Conservation (phyloP, 2,329 filamentous ascomycete genomes). For the Didymella sp. region DNA sequence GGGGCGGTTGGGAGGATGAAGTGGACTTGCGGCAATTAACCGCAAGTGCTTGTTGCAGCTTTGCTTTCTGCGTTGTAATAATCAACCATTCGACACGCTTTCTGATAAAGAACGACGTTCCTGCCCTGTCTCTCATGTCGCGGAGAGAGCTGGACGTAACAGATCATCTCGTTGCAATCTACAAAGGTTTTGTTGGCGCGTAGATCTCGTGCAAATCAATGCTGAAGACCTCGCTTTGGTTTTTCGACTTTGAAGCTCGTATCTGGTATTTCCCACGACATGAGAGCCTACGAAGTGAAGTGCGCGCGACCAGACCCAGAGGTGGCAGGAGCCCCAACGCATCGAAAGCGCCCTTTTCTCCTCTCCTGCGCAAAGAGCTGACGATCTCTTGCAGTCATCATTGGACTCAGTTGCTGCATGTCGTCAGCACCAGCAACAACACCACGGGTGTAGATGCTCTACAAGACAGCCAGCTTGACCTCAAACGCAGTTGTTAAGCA, state of each 20-base stretch:
- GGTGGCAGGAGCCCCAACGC: slow-evolving; percentile 2
- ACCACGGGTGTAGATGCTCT: background rate
- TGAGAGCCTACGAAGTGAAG: slow-evolving; percentile 6
- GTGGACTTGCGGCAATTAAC: background rate
- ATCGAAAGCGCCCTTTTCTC: background rate
- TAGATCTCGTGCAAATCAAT: no score
- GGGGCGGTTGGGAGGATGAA: slow-evolving; percentile 10
- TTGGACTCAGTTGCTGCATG: background rate
- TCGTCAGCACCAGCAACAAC: slow-evolving; percentile 2
- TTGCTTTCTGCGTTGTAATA: background rate
- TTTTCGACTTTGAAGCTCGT: no score
- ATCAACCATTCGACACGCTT: no score
- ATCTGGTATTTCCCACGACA: no score
- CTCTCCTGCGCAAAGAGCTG: background rate
- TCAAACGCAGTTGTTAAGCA: background rate
- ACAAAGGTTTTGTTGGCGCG: no score
- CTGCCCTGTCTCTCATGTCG: no score
- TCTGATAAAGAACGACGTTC: no score
- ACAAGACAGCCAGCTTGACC: background rate
- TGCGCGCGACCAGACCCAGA: slow-evolving; percentile 2
- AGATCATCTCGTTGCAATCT: no score
- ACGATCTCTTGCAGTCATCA: slow-evolving; percentile 3
- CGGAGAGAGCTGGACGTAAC: no score
- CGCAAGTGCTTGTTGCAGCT: background rate
- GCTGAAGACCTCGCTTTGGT: no score